Conservation (phyloP, 1,284 basidiomycete genomes). For the Grifola frondosa region DNA sequence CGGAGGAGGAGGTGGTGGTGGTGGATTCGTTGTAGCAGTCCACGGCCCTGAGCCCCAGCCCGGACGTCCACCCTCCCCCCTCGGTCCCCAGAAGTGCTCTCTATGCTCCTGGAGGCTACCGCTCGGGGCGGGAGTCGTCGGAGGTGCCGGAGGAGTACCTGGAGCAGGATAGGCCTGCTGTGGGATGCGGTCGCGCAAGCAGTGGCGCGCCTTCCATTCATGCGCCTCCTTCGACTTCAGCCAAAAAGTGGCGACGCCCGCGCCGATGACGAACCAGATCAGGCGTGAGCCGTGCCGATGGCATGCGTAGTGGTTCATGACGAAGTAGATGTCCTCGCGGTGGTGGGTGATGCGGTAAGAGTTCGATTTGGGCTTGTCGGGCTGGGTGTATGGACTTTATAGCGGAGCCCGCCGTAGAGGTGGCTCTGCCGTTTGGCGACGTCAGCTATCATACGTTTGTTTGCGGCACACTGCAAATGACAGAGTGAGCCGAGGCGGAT, state of each 20-base stretch:
- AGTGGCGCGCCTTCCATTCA: conserved; percentile 17
- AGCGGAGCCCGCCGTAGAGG: neutral
- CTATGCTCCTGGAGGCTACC: neutral
- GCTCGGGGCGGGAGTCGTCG: neutral
- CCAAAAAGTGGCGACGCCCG: conserved; percentile 50
- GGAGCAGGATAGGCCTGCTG: conserved; percentile 28
- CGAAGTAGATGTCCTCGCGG: neutral
- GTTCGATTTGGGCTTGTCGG: neutral
- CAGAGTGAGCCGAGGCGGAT: too few relatives aligned
- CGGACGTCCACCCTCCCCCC: neutral
- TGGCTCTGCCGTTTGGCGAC: conserved; percentile 5
- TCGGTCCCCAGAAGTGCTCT: too few relatives aligned
- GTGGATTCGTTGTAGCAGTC: too few relatives aligned
- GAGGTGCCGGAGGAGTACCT: conserved; percentile 7
- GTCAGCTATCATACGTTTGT: too few relatives aligned
- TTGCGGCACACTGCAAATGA: too few relatives aligned
- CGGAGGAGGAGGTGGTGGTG: neutral
- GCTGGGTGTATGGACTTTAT: too few relatives aligned
- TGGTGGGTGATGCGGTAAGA: neutral
- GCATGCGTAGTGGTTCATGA: conserved; percentile 36
- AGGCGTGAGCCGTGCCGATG: conserved; percentile 46
- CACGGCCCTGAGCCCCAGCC: conserved; percentile 1
- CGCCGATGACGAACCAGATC: conserved; percentile 68
- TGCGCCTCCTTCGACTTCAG: conserved; percentile 26
- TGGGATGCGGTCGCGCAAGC: conserved; percentile 33